A percentile compares a stretch with the other conserved stretches of the same genome.
phyloP scores from a whole-genome alignment of 768 basidiomycete genomes.

The Heimioporus sp. region DNA sequence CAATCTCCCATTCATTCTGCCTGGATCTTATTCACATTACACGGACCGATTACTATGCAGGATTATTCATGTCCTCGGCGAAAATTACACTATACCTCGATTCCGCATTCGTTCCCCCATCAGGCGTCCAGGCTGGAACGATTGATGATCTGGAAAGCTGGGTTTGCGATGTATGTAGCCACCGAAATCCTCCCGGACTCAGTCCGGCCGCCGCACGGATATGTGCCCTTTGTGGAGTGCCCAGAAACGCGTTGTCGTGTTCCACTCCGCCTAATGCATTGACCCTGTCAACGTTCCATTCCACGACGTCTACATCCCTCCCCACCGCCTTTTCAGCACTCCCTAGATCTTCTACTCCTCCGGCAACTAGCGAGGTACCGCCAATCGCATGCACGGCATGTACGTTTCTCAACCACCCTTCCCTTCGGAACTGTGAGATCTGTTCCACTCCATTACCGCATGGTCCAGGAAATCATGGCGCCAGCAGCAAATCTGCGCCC shows the following conservation, averaged over 20 bases:
- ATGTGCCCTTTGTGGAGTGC: conserved; percentile 83
- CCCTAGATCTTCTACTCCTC: conserved; percentile 18
- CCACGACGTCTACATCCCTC: conserved; percentile 35
- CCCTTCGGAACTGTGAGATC: conserved; percentile 76
- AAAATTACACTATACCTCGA: conserved; percentile 82
- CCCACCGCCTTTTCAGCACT: conserved; percentile 21
- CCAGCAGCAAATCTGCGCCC: conserved; percentile 57
- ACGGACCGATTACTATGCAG: conserved; percentile 86
- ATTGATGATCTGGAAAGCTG: conserved; percentile 54
- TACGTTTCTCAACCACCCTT: conserved; percentile 88
- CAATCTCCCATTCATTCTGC: conserved; percentile 58
- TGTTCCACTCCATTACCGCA: conserved; percentile 69
- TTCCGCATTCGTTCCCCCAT: conserved; percentile 22
- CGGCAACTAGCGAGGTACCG: conserved; percentile 17
- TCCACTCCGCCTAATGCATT: conserved; percentile 26
- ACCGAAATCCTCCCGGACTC: conserved; percentile 73
- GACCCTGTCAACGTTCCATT: conserved; percentile 39
- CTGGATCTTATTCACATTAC: conserved; percentile 62
- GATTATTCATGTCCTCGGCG: conserved; percentile 84
- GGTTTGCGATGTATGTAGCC: conserved; percentile 89
- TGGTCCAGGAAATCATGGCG: conserved; percentile 13
- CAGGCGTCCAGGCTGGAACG: conserved; percentile 27
- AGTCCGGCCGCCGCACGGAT: conserved; percentile 66
- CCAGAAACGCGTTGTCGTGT: conserved; percentile 41
- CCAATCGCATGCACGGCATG: conserved; percentile 77